Evolutionary conservation across 768 basidiomycete genomes (phyloP).

Genomic region (Chalciporus piperatus): DNA sequence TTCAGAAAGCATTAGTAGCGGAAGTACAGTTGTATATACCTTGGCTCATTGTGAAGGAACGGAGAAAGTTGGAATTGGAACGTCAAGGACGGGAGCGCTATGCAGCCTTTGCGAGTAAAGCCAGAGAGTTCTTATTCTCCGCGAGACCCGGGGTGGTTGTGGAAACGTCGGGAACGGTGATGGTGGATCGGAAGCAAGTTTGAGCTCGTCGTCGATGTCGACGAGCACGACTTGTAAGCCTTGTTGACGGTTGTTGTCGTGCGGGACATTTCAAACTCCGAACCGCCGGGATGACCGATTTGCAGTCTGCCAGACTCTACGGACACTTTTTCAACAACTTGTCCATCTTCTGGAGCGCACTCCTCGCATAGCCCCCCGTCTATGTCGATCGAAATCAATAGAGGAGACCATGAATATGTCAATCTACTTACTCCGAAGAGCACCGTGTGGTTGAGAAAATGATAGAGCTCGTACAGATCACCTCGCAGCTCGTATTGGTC

Average conservation of each 20-base stretch:
- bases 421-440: conserved; percentile 64
- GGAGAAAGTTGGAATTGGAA: not conserved
- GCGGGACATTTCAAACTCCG: conserved; percentile 13
- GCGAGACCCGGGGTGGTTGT: not conserved
- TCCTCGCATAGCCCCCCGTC: conserved; percentile 48
- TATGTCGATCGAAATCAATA: conserved; percentile 9
- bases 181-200: conserved; percentile 13
- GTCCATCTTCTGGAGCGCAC: conserved; percentile 49
- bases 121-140: not conserved
- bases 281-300: not conserved
- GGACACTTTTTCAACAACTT: conserved; percentile 38
- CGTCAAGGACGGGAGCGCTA: not conserved
- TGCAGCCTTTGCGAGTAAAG: not conserved
- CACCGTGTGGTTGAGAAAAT: conserved; percentile 79
- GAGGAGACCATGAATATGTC: not conserved
- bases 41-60: conserved; percentile 27
- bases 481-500: conserved; percentile 61
- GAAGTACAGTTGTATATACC: conserved; percentile 23
- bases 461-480: conserved; percentile 76
- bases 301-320: too few species aligned
- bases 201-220: conserved; percentile 19
- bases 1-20: conserved; percentile 33
- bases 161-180: conserved; percentile 1
- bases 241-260: conserved; percentile 27
- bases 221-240: conserved; percentile 24